Evolutionary conservation across 176 grass and related monocot genomes (phyloP).

Genomic region (Tillandsia leiboldiana): DNA sequence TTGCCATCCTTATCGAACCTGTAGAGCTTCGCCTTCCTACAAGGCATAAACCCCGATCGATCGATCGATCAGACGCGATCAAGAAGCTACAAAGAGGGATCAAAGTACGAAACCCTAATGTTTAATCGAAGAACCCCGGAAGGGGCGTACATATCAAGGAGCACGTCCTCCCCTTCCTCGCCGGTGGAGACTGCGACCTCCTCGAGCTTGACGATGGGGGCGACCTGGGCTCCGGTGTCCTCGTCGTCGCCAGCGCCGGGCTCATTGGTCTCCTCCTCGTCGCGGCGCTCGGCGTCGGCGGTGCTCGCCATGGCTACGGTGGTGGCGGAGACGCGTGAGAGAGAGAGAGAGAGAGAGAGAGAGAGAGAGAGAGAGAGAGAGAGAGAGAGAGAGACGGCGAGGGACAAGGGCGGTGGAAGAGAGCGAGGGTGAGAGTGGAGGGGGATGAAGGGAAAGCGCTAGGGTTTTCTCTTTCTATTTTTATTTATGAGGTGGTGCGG

Average conservation of each 20-base stretch:
- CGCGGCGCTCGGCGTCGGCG: constrained; percentile 41
- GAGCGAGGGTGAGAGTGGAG: no score
- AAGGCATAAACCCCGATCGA: constrained; percentile 1
- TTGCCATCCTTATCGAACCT: constrained; percentile 62
- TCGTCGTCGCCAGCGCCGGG: constrained; percentile 62
- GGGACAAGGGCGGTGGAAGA: not conserved
- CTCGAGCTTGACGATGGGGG: constrained; percentile 69
- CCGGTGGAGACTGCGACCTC: constrained; percentile 80
- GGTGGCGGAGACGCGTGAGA: not conserved
- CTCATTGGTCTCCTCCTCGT: constrained; percentile 36
- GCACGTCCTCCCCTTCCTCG: constrained; percentile 69
- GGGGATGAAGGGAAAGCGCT: not conserved
- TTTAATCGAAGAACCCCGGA: not conserved
- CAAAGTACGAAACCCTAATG: not conserved
- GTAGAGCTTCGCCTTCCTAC: constrained; percentile 70
- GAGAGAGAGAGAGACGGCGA: not conserved
- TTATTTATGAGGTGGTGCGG: no score
- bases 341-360: not conserved
- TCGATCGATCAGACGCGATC: constrained; percentile 35
- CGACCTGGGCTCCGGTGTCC: constrained; percentile 79
- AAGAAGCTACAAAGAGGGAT: no score
- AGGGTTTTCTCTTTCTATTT: no score
- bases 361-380: no score
- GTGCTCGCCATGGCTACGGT: not conserved
- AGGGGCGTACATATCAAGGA: constrained; percentile 51